Conservation (phyloP, 768 basidiomycete species). For the Lentinula lateritia region DNA sequence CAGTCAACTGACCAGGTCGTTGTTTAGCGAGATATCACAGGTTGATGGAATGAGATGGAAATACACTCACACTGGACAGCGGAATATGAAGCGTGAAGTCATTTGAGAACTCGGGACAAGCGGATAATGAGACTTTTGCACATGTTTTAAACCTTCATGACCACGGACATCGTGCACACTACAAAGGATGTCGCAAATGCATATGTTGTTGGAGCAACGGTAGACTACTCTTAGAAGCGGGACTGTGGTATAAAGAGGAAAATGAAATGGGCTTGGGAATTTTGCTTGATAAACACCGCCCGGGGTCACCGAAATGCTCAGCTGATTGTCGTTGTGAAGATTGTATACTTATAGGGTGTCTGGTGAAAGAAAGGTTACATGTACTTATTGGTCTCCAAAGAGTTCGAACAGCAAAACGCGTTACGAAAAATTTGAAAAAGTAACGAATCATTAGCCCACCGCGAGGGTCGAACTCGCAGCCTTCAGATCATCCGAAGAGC, state of each 20-base stretch:
- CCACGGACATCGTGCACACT: too few relatives aligned
- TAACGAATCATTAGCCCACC: background rate
- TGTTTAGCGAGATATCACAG: background rate
- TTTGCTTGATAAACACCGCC: too few relatives aligned
- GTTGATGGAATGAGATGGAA: background rate
- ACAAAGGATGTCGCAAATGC: background rate
- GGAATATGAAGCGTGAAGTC: background rate
- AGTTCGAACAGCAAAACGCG: too few relatives aligned
- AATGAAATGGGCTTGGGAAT: too few relatives aligned
- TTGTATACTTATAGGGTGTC: too few relatives aligned
- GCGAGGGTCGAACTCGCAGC: slow-evolving; percentile 5
- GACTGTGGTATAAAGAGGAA: too few relatives aligned
- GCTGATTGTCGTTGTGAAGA: too few relatives aligned
- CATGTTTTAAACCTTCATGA: background rate
- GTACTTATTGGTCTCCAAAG: too few relatives aligned
- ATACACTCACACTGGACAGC: background rate
- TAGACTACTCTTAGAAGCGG: background rate
- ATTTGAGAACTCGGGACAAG: too few relatives aligned
- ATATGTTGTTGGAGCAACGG: background rate
- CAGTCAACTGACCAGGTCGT: background rate
- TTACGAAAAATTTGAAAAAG: too few relatives aligned
- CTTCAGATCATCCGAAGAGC: background rate
- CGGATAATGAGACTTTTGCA: background rate
- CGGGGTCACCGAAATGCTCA: too few relatives aligned
- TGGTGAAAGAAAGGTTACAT: too few relatives aligned